Evolutionary conservation across 768 basidiomycete genomes (phyloP).

Genomic region (Amanita pallidorosea): DNA sequence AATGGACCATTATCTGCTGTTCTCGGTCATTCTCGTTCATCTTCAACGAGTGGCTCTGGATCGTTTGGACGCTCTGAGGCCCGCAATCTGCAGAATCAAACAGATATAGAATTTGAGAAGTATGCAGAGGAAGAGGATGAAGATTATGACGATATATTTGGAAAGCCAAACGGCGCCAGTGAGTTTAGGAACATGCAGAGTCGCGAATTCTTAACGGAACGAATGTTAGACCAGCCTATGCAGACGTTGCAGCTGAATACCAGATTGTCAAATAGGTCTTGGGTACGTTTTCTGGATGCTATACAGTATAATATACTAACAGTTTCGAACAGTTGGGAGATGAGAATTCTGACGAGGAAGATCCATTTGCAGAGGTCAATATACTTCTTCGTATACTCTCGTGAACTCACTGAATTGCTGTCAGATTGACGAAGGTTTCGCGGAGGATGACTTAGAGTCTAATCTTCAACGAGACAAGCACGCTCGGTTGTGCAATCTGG

Average conservation of each 20-base stretch:
- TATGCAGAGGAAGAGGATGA: constrained; percentile 84
- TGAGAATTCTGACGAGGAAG: constrained; percentile 81
- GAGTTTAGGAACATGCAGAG: constrained; percentile 16
- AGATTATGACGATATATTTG: constrained; percentile 95
- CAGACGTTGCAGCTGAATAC: constrained; percentile 82
- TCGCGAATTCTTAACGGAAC: constrained; percentile 4
- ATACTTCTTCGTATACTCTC: not conserved
- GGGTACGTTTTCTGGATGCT: constrained; percentile 37
- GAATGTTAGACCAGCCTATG: constrained; percentile 50
- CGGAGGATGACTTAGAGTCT: constrained; percentile 84
- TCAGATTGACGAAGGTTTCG: constrained; percentile 88
- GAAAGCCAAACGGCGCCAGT: constrained; percentile 61
- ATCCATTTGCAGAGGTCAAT: constrained; percentile 88
- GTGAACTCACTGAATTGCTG: not conserved
- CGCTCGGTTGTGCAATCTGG: constrained; percentile 71
- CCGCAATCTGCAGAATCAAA: constrained; percentile 37
- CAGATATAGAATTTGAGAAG: constrained; percentile 54
- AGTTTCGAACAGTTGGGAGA: constrained; percentile 49
- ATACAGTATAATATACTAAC: not conserved
- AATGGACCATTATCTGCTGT: constrained; percentile 18
- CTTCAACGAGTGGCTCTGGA: constrained; percentile 39
- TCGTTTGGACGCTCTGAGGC: constrained; percentile 66
- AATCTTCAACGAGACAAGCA: constrained; percentile 91
- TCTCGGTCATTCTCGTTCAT: constrained; percentile 42
- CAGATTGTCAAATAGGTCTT: constrained; percentile 79